These are phyloP conservation scores for Phytopythium vexans DNA, from an alignment of 352 stramenopile species.

Conservation along the genomic window DNA sequence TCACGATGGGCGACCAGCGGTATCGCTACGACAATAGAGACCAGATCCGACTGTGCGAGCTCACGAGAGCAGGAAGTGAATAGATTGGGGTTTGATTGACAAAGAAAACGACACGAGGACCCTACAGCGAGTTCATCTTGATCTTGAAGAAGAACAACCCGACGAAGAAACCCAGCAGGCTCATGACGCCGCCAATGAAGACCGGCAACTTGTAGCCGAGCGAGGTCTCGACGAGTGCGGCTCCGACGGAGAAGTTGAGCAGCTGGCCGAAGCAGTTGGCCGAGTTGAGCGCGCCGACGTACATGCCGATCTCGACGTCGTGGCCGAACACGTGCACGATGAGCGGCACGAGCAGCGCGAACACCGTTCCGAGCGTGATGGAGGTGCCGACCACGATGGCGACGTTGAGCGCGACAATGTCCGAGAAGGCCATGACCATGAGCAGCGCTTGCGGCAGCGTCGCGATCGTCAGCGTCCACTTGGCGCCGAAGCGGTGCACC, in stretches of 20 bases:
- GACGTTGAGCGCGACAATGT: slow-evolving; percentile 26
- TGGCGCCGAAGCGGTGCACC: slow-evolving; percentile 29
- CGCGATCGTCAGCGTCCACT: slow-evolving; percentile 25
- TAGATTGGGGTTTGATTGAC: neutral
- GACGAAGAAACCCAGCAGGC: slow-evolving; percentile 26
- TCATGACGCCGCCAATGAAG: slow-evolving; percentile 41
- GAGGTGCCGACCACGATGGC: slow-evolving; percentile 37
- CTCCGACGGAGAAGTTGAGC: slow-evolving; percentile 45
- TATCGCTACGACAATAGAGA: slow-evolving; percentile 64
- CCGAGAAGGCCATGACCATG: slow-evolving; percentile 41
- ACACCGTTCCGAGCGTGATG: slow-evolving; percentile 41
- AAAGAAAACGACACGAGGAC: neutral
- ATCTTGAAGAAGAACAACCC: slow-evolving; percentile 30
- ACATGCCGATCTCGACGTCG: slow-evolving; percentile 36
- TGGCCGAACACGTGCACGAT: slow-evolving; percentile 46
- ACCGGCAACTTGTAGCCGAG: slow-evolving; percentile 37
- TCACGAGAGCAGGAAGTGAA: slow-evolving; percentile 21
- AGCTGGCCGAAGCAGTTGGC: slow-evolving; percentile 49
- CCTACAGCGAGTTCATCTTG: slow-evolving; percentile 40
- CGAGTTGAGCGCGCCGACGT: slow-evolving; percentile 51
- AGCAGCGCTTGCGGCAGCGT: slow-evolving; percentile 40
- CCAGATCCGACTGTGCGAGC: slow-evolving; percentile 65
- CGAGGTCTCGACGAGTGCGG: slow-evolving; percentile 37
- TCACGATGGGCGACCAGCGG: slow-evolving; percentile 35
- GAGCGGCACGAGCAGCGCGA: slow-evolving; percentile 47